These are phyloP conservation scores for Stachybotrys echinatus DNA, from an alignment of 2,329 filamentous ascomycete genomes.

Conservation along the genomic window DNA sequence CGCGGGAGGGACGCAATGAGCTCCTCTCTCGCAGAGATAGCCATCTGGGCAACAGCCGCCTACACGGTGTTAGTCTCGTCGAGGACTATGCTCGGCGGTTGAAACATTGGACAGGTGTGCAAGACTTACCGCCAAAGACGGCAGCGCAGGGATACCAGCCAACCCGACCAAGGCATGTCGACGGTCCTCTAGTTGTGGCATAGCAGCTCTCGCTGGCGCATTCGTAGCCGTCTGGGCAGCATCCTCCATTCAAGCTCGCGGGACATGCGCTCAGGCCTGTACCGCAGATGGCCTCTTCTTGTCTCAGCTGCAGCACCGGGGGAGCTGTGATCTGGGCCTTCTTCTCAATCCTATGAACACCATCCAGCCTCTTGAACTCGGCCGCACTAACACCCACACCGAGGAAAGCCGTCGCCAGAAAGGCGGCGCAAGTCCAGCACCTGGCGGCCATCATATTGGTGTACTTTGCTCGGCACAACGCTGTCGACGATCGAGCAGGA, in stretches of 20 bases:
- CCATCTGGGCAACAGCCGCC: constrained; percentile 42
- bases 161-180: constrained; percentile 27
- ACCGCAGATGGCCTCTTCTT: constrained; percentile 16
- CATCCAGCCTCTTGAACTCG: constrained; percentile 22
- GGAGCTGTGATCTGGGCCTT: constrained; percentile 14
- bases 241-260: constrained; percentile 35
- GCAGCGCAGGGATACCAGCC: constrained; percentile 36
- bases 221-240: constrained; percentile 41
- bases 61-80: constrained; percentile 14
- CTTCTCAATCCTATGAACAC: constrained; percentile 24
- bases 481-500: neutral
- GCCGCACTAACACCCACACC: constrained; percentile 12
- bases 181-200: constrained; percentile 37
- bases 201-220: constrained; percentile 43
- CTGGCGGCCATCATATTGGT: constrained; percentile 1
- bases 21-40: constrained; percentile 32
- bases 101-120: no score
- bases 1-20: constrained; percentile 37
- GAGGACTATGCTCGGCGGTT: constrained; percentile 6
- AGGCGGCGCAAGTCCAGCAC: constrained; percentile 12
- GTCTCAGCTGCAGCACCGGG: constrained; percentile 7
- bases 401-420: constrained; percentile 13
- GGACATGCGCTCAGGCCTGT: constrained; percentile 27
- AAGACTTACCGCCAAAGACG: constrained; percentile 28
- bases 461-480: neutral